Evolutionary conservation across 306 rosid genomes (phyloP).

Genomic region (Rosa rugosa): DNA sequence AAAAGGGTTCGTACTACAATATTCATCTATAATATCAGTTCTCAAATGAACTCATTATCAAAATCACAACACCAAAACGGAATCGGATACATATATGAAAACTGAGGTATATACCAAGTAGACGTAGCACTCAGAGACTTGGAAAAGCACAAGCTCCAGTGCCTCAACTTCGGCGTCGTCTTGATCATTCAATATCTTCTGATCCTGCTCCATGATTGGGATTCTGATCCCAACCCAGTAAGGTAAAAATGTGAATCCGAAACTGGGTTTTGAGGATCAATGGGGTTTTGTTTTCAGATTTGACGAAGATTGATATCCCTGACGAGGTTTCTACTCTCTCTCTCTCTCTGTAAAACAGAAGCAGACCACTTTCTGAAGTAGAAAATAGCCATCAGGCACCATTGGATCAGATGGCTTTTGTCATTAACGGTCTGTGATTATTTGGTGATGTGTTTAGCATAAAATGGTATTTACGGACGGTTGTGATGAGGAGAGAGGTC

Average conservation of each 20-base stretch:
- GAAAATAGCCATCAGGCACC: background rate
- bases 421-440: no score
- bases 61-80: slow-evolving; percentile 8
- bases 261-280: slow-evolving; percentile 21
- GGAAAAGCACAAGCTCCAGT: slow-evolving; percentile 84
- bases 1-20: background rate
- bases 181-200: slow-evolving; percentile 38
- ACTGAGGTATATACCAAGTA: slow-evolving; percentile 50
- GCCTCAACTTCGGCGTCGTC: slow-evolving; percentile 55
- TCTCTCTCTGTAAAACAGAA: background rate
- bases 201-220: slow-evolving; percentile 61
- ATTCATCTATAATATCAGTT: background rate
- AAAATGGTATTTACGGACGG: background rate
- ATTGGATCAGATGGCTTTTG: background rate
- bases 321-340: slow-evolving; percentile 2
- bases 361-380: background rate
- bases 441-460: background rate
- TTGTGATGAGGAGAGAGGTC: background rate
- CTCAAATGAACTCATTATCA: background rate
- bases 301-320: background rate
- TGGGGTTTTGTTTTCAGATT: background rate
- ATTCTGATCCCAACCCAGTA: background rate
- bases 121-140: slow-evolving; percentile 91
- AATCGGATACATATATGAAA: background rate
- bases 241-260: slow-evolving; percentile 27